These are phyloP conservation scores for Linum trigynum DNA, from an alignment of 345 rosid species.

Conservation along the genomic window DNA sequence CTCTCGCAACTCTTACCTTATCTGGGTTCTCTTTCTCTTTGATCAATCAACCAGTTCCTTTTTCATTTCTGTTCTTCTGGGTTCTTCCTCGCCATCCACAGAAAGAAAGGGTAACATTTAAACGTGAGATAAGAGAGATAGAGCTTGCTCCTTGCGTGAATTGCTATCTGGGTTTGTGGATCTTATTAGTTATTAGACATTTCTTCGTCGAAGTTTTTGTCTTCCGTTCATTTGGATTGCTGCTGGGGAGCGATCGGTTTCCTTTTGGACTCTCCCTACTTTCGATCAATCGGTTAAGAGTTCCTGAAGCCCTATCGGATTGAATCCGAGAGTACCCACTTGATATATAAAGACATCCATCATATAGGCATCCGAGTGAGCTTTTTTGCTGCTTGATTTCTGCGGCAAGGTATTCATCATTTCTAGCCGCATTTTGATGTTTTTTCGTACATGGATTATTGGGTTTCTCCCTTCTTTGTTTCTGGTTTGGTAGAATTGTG, in stretches of 20 bases:
- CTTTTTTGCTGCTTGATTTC: conserved; percentile 15
- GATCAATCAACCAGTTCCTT: background rate
- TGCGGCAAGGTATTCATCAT: too few relatives aligned
- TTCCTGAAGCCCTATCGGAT: conserved; percentile 14
- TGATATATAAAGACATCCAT: conserved; percentile 10
- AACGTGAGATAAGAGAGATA: background rate
- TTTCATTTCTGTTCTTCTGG: background rate
- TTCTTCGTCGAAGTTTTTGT: background rate
- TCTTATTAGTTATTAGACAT: conserved; percentile 11
- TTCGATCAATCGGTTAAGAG: conserved; percentile 25
- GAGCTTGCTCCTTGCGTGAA: background rate
- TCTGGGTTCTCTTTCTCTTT: conserved; percentile 24
- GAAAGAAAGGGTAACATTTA: too few relatives aligned
- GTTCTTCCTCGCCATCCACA: background rate
- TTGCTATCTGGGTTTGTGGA: conserved; percentile 21
- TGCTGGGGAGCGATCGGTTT: background rate
- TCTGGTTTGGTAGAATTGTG: conserved; percentile 10
- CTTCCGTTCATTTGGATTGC: background rate
- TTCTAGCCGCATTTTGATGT: background rate
- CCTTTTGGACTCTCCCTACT: conserved; percentile 1
- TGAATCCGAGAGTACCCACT: conserved; percentile 41
- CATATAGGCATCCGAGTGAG: background rate
- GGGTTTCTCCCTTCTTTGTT: conserved; percentile 7
- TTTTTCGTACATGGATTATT: conserved; percentile 7
- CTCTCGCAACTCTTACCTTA: conserved; percentile 11